Base-by-base conservation (phyloP, 495 filamentous ascomycete species). In the Parmelia sp. region DNA sequence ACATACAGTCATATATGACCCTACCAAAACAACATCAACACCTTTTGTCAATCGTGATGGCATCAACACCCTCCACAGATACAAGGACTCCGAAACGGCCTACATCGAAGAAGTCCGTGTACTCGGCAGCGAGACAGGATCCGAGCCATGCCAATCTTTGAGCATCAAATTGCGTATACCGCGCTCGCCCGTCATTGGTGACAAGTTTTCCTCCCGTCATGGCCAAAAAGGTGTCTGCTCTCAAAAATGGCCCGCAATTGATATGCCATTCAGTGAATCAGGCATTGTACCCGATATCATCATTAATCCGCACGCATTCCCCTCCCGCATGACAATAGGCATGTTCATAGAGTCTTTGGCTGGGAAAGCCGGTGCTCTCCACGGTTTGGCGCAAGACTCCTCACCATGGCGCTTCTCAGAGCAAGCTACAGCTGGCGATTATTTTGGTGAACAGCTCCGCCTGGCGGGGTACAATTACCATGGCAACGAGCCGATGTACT, bases 271-370 rank as follows among this genome's bases (percentile, higher is more conserved):
- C 78, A 91, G 91, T 29, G 94, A 98, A 78, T 90, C 89, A 53
- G 94, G 94, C 64, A 97, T 98, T 71, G 90, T 96, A 72, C 94
- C 94, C 6, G 94, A 98, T 74, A 80, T 96, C 70, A 98, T 98
- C 73, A 98, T 98, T 79, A 98, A 98, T 77, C 94, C 94, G 65
- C 94, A 98, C 83, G 94, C 94, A 75, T 98, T 98, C 83, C 94
- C 94, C n/a, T 97, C 94, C 62, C 93, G 94, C 76, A 98, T 98
- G 94, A 98, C 94, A 31, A 98, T 98, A 74, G 94, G 94, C 74
- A 97, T 97, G 88, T 97, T 98, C 79, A 87, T 98, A 69, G 94
- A 98, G 77, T 96, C 92, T 10, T 83, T 98, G 65, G 94, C 94
- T 29, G 94, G 94, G 39, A 98, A 98, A 78, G 83, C 92, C 23